Percentiles rank a stretch among this genome's conserved stretches.
phyloP scores from a whole-genome alignment of 2,329 filamentous ascomycete genomes.

The Phialophora verrucosa region DNA sequence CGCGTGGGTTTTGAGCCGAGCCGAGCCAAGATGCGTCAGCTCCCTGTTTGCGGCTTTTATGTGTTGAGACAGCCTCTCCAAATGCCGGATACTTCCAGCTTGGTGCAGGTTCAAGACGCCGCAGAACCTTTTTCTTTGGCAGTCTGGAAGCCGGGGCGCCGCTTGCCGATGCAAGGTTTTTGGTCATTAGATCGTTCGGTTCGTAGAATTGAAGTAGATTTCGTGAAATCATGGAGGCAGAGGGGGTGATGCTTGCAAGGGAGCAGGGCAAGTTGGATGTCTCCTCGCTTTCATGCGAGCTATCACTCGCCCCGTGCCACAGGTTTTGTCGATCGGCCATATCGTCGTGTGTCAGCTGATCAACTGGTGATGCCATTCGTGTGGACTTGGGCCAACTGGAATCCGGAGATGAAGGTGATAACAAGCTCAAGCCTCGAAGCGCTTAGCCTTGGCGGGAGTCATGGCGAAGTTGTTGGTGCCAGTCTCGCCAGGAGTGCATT shows the following conservation, averaged over 20 bases:
- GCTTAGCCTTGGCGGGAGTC: constrained; percentile 26
- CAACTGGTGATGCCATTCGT: neutral
- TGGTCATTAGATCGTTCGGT: neutral
- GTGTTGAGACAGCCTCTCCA: constrained; percentile 7
- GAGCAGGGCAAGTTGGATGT: neutral
- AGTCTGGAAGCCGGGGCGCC: neutral
- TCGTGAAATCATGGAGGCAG: neutral
- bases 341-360: neutral
- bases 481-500: constrained; percentile 52
- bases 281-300: neutral
- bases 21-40: neutral
- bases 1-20: neutral
- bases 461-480: constrained; percentile 19
- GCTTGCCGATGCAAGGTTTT: neutral
- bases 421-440: constrained; percentile 10
- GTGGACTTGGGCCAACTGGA: neutral
- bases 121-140: neutral
- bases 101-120: neutral
- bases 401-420: neutral
- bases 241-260: neutral
- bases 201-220: constrained; percentile 1
- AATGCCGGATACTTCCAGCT: neutral
- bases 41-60: neutral
- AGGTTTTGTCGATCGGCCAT: neutral
- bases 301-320: neutral